phyloP scores from a whole-genome alignment of 2,329 filamentous ascomycete species.

The Colletotrichum orchidophilum region DNA sequence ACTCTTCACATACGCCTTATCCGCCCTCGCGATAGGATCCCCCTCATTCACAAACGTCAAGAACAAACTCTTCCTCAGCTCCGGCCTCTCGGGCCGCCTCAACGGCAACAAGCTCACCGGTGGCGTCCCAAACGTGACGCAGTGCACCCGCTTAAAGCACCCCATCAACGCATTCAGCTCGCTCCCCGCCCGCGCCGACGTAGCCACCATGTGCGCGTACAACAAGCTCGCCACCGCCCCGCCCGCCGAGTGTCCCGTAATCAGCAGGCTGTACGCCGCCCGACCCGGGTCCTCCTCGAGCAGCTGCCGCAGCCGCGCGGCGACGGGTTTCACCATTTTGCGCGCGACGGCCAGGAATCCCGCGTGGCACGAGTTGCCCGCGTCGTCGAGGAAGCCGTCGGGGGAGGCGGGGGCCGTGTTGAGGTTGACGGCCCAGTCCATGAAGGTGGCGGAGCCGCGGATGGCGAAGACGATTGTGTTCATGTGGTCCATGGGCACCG shows the following conservation, averaged over 20 bases:
- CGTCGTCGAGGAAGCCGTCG: slow-evolving; percentile 77
- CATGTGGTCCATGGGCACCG: slow-evolving; percentile 79
- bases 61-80: slow-evolving; percentile 75
- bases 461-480: slow-evolving; percentile 86
- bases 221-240: slow-evolving; percentile 84
- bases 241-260: slow-evolving; percentile 88
- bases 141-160: slow-evolving; percentile 83
- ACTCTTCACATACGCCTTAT: slow-evolving; percentile 78
- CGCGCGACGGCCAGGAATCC: slow-evolving; percentile 82
- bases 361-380: slow-evolving; percentile 79
- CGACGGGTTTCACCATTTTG: slow-evolving; percentile 79
- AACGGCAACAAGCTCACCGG: slow-evolving; percentile 79
- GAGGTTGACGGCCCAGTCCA: slow-evolving; percentile 89
- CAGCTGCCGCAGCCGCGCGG: slow-evolving; percentile 73
- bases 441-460: slow-evolving; percentile 80
- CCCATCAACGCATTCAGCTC: slow-evolving; percentile 76
- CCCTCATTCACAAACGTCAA: slow-evolving; percentile 86
- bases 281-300: slow-evolving; percentile 77
- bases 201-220: slow-evolving; percentile 80
- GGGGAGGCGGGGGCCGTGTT: slow-evolving; percentile 74
- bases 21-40: slow-evolving; percentile 81
- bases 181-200: slow-evolving; percentile 62
- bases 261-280: slow-evolving; percentile 74
- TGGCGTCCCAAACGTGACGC: slow-evolving; percentile 86
- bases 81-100: slow-evolving; percentile 60